A percentile compares a stretch with the other conserved stretches of the same genome.
These are phyloP conservation scores for Crithidia brevicula DNA, from an alignment of 208 protist genomes.

Conservation along the genomic window DNA sequence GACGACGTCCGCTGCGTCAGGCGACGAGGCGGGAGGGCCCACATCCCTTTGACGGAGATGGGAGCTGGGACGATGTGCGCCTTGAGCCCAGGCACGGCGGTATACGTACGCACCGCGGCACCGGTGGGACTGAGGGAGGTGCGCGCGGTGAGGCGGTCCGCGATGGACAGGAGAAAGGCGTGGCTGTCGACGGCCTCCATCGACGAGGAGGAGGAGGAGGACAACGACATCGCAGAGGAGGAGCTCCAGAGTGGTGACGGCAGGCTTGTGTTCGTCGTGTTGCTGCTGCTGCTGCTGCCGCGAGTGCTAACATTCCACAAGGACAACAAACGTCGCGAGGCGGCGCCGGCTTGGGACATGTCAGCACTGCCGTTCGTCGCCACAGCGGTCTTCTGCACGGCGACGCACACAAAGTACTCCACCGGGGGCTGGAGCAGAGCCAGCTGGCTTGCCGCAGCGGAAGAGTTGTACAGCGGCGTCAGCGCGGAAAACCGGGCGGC, in stretches of 20 bases:
- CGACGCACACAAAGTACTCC: slow-evolving; percentile 69
- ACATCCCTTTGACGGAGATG: slow-evolving; percentile 59
- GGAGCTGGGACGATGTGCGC: slow-evolving; percentile 47
- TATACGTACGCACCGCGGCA: slow-evolving; percentile 44
- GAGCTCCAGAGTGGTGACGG: neutral
- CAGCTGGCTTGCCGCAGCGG: slow-evolving; percentile 2
- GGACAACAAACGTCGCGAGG: slow-evolving; percentile 24
- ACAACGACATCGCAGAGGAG: slow-evolving; percentile 5
- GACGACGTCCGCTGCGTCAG: slow-evolving; percentile 1
- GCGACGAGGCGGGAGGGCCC: slow-evolving; percentile 54
- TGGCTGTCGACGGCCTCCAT: neutral
- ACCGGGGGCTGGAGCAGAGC: slow-evolving; percentile 29
- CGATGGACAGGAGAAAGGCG: slow-evolving; percentile 17
- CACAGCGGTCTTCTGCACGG: slow-evolving; percentile 36
- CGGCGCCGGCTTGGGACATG: slow-evolving; percentile 2
- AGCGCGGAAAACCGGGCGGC: slow-evolving; percentile 24
- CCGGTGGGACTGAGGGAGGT: slow-evolving; percentile 21
- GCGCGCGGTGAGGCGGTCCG: slow-evolving; percentile 21
- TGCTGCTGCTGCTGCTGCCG: slow-evolving; percentile 3
- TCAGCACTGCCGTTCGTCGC: neutral
- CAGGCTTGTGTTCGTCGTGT: neutral
- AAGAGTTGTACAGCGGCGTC: slow-evolving; percentile 39
- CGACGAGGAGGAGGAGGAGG: neutral
- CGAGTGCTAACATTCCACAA: slow-evolving; percentile 22
- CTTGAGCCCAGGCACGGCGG: slow-evolving; percentile 56